Percentiles rank a stretch among this genome's conserved stretches.
Conservation (phyloP, 1,284 basidiomycete genomes). For the Pyrrhoderma noxium region DNA sequence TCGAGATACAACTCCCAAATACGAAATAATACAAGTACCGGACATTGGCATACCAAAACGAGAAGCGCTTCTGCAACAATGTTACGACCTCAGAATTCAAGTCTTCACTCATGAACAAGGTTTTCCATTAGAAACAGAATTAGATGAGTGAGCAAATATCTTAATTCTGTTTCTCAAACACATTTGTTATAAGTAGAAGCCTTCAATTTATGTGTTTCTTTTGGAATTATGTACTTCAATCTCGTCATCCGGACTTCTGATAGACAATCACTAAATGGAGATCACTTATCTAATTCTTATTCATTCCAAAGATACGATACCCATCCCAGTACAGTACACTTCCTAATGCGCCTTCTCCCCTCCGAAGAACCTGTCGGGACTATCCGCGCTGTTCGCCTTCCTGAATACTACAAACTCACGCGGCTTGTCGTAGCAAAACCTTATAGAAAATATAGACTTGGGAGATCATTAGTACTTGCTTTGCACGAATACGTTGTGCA, state of each 20-base stretch:
- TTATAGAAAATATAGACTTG: constrained; percentile 57
- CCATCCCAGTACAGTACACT: constrained; percentile 46
- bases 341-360: constrained; percentile 58
- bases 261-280: no score
- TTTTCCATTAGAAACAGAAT: constrained; percentile 63
- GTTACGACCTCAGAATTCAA: constrained; percentile 53
- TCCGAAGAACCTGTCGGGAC: constrained; percentile 60
- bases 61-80: constrained; percentile 40
- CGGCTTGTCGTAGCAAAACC: constrained; percentile 61
- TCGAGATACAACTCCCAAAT: no score
- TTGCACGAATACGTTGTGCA: constrained; percentile 45
- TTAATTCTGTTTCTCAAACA: no score
- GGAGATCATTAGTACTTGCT: constrained; percentile 51
- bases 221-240: neutral
- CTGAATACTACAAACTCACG: constrained; percentile 41
- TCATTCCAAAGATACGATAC: no score
- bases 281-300: no score
- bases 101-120: constrained; percentile 67
- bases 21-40: constrained; percentile 48
- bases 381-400: constrained; percentile 33
- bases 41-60: constrained; percentile 31
- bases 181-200: neutral
- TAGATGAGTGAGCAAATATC: constrained; percentile 53
- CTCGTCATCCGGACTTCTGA: no score
- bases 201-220: neutral